Conservation (phyloP, 768 basidiomycete genomes). For the Neoboletus subvelutipes region DNA sequence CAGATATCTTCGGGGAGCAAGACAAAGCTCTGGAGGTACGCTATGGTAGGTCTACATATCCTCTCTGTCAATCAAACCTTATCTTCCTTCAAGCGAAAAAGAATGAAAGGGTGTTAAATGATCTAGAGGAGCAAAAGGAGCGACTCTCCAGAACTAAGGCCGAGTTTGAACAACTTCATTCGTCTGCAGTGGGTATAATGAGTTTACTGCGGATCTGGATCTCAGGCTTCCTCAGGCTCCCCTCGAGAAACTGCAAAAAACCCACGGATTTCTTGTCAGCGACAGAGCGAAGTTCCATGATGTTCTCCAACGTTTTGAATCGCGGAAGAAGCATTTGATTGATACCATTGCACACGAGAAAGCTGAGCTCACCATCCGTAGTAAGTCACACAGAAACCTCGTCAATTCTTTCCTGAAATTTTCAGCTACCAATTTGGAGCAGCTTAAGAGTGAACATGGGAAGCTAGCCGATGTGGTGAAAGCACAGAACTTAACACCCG, state of each 20-base stretch:
- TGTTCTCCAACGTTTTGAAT: conserved; percentile 68
- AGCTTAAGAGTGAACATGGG: conserved; percentile 62
- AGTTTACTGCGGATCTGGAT: background rate
- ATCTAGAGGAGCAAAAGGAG: conserved; percentile 58
- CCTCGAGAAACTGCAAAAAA: conserved; percentile 59
- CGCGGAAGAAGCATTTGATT: conserved; percentile 63
- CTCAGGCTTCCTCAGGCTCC: conserved; percentile 47
- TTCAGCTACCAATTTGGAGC: conserved; percentile 60
- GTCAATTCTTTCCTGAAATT: background rate
- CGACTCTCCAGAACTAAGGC: conserved; percentile 45
- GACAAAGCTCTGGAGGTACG: conserved; percentile 70
- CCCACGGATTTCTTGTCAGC: conserved; percentile 60
- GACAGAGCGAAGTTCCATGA: conserved; percentile 81
- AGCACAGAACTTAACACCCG: conserved; percentile 85
- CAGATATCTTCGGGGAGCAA: conserved; percentile 68
- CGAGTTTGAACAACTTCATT: conserved; percentile 58
- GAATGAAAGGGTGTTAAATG: conserved; percentile 63
- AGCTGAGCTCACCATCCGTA: conserved; percentile 55
- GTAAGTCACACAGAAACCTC: conserved; percentile 35
- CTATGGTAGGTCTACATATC: conserved; percentile 54
- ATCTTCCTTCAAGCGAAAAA: conserved; percentile 52
- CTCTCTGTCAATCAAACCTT: background rate
- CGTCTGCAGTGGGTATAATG: conserved; percentile 50
- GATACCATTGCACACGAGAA: conserved; percentile 68
- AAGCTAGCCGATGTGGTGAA: conserved; percentile 67